These are phyloP conservation scores for Oryza australiensis DNA, from an alignment of 176 grass and related monocot genomes.

Conservation along the genomic window DNA sequence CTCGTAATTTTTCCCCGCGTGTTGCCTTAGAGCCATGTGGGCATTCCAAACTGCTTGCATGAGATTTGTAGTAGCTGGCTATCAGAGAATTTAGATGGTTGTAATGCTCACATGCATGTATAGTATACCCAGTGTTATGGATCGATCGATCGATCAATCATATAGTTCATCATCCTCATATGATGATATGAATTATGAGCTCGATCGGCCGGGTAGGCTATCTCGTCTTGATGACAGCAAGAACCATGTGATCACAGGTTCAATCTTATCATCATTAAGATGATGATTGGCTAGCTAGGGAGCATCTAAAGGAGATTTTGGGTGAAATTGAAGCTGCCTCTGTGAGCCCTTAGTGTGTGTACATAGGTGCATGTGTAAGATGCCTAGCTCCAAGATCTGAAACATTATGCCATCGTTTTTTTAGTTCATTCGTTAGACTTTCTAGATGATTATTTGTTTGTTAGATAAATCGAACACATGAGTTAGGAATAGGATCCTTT, in stretches of 20 bases:
- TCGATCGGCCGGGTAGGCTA: background rate
- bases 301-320: background rate
- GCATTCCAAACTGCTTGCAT: too few species aligned
- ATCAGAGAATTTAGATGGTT: background rate
- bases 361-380: background rate
- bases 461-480: constrained; percentile 1
- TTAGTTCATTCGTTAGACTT: background rate
- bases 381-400: background rate
- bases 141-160: background rate
- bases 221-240: background rate
- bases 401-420: background rate
- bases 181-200: background rate
- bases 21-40: background rate
- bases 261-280: background rate
- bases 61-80: background rate
- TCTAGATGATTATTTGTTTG: background rate
- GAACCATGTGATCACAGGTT: constrained; percentile 12
- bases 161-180: background rate
- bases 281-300: background rate
- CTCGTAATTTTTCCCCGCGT: background rate
- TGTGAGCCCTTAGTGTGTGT: background rate
- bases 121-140: background rate
- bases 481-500: background rate
- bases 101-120: background rate
- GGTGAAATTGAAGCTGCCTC: background rate